phyloP scores from a whole-genome alignment of 305 asterid genomes.

The Rubia peregrina region DNA sequence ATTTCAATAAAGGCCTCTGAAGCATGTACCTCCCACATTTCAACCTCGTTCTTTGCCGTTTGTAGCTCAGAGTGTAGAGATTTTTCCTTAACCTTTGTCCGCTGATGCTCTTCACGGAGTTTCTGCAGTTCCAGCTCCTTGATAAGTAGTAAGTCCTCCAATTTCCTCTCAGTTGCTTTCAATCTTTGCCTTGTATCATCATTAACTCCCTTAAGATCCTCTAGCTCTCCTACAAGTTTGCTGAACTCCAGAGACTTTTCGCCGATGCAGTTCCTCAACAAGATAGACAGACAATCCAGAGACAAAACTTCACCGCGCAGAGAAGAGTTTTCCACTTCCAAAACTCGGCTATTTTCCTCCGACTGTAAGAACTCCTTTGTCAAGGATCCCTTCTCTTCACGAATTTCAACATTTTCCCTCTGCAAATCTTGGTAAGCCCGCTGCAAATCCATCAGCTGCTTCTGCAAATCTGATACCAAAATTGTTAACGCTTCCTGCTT shows the following conservation, averaged over 20 bases:
- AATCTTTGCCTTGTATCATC: conserved; percentile 37
- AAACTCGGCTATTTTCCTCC: conserved; percentile 37
- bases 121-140: conserved; percentile 45
- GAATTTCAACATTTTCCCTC: conserved; percentile 35
- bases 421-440: conserved; percentile 35
- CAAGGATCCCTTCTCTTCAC: conserved; percentile 45
- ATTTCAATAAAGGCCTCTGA: conserved; percentile 46
- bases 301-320: conserved; percentile 40
- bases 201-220: conserved; percentile 34
- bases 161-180: conserved; percentile 40
- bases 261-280: conserved; percentile 43
- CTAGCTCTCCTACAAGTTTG: conserved; percentile 38
- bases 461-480: conserved; percentile 38
- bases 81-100: conserved; percentile 40
- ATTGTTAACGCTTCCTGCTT: conserved; percentile 37
- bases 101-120: conserved; percentile 32
- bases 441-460: conserved; percentile 36
- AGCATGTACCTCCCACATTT: conserved; percentile 49
- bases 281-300: conserved; percentile 40
- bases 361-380: conserved; percentile 27
- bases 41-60: conserved; percentile 36
- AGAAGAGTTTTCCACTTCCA: conserved; percentile 56
- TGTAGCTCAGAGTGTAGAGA: conserved; percentile 48
- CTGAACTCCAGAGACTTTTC: conserved; percentile 46
- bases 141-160: conserved; percentile 44